Conservation (phyloP, 2,329 filamentous ascomycete species). For the Fusarium sp. region DNA sequence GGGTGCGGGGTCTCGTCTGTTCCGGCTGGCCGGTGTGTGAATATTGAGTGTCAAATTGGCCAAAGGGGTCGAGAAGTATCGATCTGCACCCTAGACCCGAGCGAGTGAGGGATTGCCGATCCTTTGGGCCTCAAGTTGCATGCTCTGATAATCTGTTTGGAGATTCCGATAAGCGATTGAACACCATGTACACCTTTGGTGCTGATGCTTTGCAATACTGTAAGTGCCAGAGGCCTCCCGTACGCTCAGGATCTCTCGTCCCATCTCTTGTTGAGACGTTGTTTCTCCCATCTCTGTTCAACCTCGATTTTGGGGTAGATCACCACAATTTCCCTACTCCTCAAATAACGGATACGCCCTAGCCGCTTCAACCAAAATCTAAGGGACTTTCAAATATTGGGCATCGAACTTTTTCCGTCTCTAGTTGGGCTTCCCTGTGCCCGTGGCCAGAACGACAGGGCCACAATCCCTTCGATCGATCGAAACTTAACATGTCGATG, state of each 20-base stretch:
- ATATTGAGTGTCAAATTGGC: slow-evolving; percentile 19
- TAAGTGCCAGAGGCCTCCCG: slow-evolving; percentile 23
- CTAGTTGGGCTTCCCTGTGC: slow-evolving; percentile 10
- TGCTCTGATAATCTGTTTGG: slow-evolving; percentile 4
- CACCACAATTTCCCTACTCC: background rate
- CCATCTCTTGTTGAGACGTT: background rate
- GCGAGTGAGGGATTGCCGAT: slow-evolving; percentile 23
- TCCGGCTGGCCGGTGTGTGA: slow-evolving; percentile 17
- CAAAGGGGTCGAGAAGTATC: slow-evolving; percentile 15
- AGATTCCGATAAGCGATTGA: slow-evolving; percentile 19
- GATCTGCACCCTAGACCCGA: slow-evolving; percentile 30
- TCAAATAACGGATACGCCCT: background rate
- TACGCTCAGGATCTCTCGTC: background rate
- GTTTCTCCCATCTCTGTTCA: background rate
- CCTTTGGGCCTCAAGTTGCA: slow-evolving; percentile 12
- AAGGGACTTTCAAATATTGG: slow-evolving; percentile 6
- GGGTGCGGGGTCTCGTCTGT: slow-evolving; percentile 18
- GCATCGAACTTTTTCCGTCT: slow-evolving; percentile 6
- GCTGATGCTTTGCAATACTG: background rate
- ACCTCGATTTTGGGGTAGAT: background rate
- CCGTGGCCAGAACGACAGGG: background rate
- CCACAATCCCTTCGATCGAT: slow-evolving; percentile 24
- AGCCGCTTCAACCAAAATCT: background rate
- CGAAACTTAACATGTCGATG: slow-evolving; percentile 24
- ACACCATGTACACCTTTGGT: background rate